These are phyloP conservation scores for Pholiota microspora DNA, from an alignment of 768 basidiomycete genomes.

Conservation along the genomic window DNA sequence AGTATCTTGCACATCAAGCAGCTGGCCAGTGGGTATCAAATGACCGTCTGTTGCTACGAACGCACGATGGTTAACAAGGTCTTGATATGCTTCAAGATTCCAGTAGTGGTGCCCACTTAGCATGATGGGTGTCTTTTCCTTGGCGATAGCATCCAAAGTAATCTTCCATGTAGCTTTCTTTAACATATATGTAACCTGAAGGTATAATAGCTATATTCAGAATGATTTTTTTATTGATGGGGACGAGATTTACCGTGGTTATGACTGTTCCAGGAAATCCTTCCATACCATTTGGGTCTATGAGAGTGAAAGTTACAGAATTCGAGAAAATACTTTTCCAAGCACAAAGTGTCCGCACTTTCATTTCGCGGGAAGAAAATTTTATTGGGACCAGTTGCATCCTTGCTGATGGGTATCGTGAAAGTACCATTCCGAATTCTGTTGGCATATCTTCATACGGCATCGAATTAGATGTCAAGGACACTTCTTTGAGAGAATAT, in stretches of 20 bases:
- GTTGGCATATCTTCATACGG: slow-evolving; percentile 36
- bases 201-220: background rate
- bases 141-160: slow-evolving; percentile 34
- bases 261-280: slow-evolving; percentile 47
- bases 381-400: slow-evolving; percentile 35
- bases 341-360: too few relatives aligned
- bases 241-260: slow-evolving; percentile 23
- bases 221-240: background rate
- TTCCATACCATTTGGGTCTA: slow-evolving; percentile 41
- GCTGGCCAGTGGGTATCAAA: slow-evolving; percentile 39
- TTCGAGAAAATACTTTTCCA: slow-evolving; percentile 26
- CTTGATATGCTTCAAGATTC: slow-evolving; percentile 44
- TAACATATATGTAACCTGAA: slow-evolving; percentile 33
- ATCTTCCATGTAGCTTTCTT: slow-evolving; percentile 37
- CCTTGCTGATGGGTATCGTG: slow-evolving; percentile 39
- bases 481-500: background rate
- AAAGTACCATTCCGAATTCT: slow-evolving; percentile 42
- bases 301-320: slow-evolving; percentile 39
- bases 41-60: slow-evolving; percentile 38
- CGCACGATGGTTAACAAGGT: slow-evolving; percentile 32
- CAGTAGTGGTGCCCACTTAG: slow-evolving; percentile 42
- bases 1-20: slow-evolving; percentile 33
- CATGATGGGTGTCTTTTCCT: slow-evolving; percentile 41
- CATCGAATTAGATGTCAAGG: background rate
- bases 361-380: slow-evolving; percentile 39